Evolutionary conservation across 257 asterid genomes (phyloP), one percentile per base, ranked within the genome.

Genomic region (Solanum bulbocastanum): DNA sequence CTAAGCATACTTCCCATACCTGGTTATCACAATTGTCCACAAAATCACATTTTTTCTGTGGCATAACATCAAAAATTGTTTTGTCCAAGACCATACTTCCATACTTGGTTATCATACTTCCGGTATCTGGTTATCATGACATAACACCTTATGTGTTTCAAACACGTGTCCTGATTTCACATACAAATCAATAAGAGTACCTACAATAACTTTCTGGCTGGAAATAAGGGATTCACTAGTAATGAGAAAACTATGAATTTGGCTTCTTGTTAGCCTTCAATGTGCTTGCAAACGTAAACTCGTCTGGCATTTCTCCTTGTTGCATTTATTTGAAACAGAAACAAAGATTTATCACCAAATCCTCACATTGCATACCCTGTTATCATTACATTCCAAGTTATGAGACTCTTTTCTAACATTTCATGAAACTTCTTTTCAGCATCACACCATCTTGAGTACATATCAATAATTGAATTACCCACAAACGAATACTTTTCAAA

Each of bases 371-470:
- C 86, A 82, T 86, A 91, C 25, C 94, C 95, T 4, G 94, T 90
- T 60, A 94, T 92, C 95, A 94, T 92, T 58, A 83, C 90, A 84
- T 94, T 94, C 95, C 96, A 94, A 62, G 92, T 87, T 83, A 91
- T 90, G 87, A 90, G 82, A 87, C 90, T 88, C 88, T 84, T 90
- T 5, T 85, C 46, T 3, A 91, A 92, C 95, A 92, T 89, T 68
- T 36, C 79, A 42, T 60, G 79, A 87, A 93, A 94, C 91, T 92
- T 71, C 42, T 52, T 65, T 89, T 88, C 94, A 33, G 96, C 98
- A 83, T 94, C 90, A 9, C 42, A 9, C 42, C 82, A 93, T 88
- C 88, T 92, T 14, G 91, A 89, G 88, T 94, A 94, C 96, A 92
- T 92, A 86, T 92, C 94, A 12, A 94, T 89, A 35, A 94, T 87